Conservation (phyloP, 441 rosid genomes). For the Erodium moschatum region DNA sequence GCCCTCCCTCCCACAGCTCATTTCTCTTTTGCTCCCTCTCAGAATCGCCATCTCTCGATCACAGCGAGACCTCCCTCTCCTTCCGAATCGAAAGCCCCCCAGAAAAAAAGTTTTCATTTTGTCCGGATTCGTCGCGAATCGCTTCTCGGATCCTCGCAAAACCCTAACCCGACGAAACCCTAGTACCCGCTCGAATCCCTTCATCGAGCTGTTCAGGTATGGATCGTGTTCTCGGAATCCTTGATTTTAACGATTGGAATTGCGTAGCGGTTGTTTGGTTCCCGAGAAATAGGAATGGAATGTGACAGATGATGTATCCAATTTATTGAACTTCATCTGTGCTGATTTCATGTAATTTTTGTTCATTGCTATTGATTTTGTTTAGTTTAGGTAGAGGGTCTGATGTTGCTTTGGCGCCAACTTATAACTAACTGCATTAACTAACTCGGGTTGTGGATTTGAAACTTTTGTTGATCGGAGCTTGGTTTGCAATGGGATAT, state of each 20-base stretch:
- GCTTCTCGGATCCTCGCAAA: not conserved
- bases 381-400: not conserved
- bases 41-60: constrained; percentile 23
- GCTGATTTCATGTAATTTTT: not conserved
- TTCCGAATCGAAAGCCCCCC: not conserved
- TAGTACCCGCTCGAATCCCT: too few relatives aligned
- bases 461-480: not conserved
- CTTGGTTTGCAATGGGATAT: not conserved
- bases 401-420: not conserved
- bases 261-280: too few relatives aligned
- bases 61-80: constrained; percentile 11
- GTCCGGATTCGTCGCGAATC: not conserved
- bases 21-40: not conserved
- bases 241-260: not conserved
- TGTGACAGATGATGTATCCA: not conserved
- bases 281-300: not conserved
- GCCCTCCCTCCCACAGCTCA: not conserved
- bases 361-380: not conserved
- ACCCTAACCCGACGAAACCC: constrained; percentile 1
- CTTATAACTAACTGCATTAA: not conserved
- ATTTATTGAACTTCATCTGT: not conserved
- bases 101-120: not conserved
- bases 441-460: not conserved
- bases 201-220: not conserved
- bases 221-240: not conserved